phyloP scores from a whole-genome alignment of 169 alveolate genomes.

The Plasmodium cynomolgi region DNA sequence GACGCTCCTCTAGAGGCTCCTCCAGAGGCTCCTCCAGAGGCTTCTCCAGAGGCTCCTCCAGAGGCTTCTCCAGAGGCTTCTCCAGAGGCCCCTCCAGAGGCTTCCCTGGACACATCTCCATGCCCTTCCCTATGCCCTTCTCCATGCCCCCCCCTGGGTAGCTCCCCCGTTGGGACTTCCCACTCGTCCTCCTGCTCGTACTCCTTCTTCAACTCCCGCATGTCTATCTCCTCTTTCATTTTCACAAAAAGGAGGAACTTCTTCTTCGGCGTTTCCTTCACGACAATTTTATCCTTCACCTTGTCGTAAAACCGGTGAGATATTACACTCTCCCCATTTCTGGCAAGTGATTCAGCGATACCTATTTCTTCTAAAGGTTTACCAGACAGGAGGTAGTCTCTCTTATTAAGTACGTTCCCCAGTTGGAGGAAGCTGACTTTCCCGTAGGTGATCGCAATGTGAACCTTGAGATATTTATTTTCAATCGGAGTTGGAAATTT shows the following conservation, averaged over 20 bases:
- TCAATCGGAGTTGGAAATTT: conserved; percentile 87
- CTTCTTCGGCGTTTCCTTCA: conserved; percentile 23
- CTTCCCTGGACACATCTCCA: too few relatives aligned
- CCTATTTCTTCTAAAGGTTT: conserved; percentile 87
- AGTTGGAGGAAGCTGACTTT: conserved; percentile 82
- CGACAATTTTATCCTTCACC: conserved; percentile 35
- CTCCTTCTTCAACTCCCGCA: conserved; percentile 3
- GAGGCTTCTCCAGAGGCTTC: background rate
- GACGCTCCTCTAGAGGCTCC: background rate
- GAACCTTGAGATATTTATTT: conserved; percentile 81
- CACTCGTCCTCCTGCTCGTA: conserved; percentile 6
- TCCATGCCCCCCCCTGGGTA: background rate
- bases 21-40: too few relatives aligned
- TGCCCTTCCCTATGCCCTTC: background rate
- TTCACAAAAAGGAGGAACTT: conserved; percentile 6
- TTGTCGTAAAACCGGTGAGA: conserved; percentile 69
- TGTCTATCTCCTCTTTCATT: conserved; percentile 21
- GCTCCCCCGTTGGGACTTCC: too few relatives aligned
- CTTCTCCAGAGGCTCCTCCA: background rate
- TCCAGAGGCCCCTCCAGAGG: too few relatives aligned
- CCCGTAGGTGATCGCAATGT: conserved; percentile 87
- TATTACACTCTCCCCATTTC: conserved; percentile 86
- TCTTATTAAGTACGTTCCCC: conserved; percentile 86
- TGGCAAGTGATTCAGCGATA: conserved; percentile 84
- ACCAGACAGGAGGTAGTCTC: conserved; percentile 85